phyloP scores from a whole-genome alignment of 768 basidiomycete species.

The Lactarius hatsudake region DNA sequence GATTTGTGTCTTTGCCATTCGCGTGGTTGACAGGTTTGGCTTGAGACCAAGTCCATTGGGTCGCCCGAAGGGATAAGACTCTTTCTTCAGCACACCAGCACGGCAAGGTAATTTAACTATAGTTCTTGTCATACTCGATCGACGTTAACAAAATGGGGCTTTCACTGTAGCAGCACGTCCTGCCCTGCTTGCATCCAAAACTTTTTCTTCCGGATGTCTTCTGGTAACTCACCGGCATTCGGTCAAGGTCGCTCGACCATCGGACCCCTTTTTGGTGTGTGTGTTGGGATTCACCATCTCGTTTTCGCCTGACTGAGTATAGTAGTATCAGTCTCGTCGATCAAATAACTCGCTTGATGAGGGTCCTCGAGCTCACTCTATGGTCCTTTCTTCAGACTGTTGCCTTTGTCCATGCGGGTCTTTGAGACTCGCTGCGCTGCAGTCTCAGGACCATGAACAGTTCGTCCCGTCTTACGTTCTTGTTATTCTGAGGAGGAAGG shows the following conservation, averaged over 20 bases:
- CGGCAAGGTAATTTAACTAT: background rate
- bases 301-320: too few species aligned
- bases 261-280: background rate
- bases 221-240: background rate
- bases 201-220: background rate
- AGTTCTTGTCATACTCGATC: background rate
- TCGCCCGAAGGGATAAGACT: too few species aligned
- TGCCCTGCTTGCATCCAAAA: too few species aligned
- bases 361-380: background rate
- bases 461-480: background rate
- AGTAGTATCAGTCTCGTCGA: background rate
- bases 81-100: too few species aligned
- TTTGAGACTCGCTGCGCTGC: background rate
- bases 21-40: too few species aligned
- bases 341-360: background rate
- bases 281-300: too few species aligned
- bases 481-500: background rate
- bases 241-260: background rate
- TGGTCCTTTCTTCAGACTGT: background rate
- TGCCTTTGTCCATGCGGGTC: background rate
- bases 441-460: background rate
- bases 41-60: too few species aligned
- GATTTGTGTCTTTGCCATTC: background rate
- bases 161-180: background rate
- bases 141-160: background rate